These are phyloP conservation scores for Agarophyton chilense DNA, from an alignment of 23 red algal species.

Conservation along the genomic window DNA sequence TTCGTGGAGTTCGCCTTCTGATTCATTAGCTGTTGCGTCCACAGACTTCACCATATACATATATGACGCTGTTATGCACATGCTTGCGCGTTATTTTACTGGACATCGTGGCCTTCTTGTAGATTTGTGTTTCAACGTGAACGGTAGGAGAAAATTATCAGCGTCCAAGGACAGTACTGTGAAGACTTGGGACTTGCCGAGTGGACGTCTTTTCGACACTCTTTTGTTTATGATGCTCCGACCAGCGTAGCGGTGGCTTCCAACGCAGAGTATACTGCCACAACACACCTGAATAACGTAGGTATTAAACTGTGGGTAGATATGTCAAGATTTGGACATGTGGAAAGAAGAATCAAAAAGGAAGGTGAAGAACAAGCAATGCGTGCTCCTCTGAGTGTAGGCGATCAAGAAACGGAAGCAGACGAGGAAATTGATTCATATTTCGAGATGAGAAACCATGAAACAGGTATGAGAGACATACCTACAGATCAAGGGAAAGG, in stretches of 20 bases:
- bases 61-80: constrained; percentile 71
- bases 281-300: constrained; percentile 70
- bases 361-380: background rate
- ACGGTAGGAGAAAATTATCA: constrained; percentile 70
- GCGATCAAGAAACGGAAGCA: background rate
- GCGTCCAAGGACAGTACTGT: constrained; percentile 86
- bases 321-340: constrained; percentile 40
- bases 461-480: background rate
- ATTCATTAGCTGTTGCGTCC: constrained; percentile 81
- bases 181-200: constrained; percentile 88
- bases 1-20: constrained; percentile 70
- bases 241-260: constrained; percentile 81
- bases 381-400: background rate
- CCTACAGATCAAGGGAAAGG: background rate
- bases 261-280: constrained; percentile 84
- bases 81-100: constrained; percentile 63
- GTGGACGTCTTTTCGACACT: constrained; percentile 77
- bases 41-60: constrained; percentile 80
- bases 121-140: constrained; percentile 77
- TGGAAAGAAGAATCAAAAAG: constrained; percentile 9
- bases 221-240: constrained; percentile 55
- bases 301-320: constrained; percentile 87
- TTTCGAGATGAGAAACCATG: background rate
- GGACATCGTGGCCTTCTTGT: constrained; percentile 75
- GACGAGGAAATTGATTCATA: constrained; percentile 18